Evolutionary conservation across 2,329 filamentous ascomycete species (phyloP).

Genomic region (Fusarium odoratissimum): DNA sequence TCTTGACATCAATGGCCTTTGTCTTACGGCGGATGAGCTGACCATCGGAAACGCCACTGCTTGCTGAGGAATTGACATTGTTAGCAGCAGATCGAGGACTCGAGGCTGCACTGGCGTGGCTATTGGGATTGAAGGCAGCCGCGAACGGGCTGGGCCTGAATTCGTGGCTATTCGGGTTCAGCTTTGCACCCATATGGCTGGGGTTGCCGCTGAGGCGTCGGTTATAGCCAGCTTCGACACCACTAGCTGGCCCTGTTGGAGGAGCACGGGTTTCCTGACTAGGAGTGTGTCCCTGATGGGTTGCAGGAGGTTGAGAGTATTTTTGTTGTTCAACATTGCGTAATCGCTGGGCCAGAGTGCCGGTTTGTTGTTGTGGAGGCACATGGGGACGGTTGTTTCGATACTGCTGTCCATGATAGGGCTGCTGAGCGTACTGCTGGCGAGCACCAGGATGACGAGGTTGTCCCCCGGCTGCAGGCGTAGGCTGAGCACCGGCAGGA

Average conservation of each 20-base stretch:
- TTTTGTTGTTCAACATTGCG: conserved; percentile 65
- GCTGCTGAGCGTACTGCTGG: conserved; percentile 60
- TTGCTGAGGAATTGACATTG: conserved; percentile 52
- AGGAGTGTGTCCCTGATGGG: conserved; percentile 61
- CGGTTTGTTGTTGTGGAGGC: conserved; percentile 55
- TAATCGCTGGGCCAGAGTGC: conserved; percentile 62
- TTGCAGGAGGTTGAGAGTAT: conserved; percentile 56
- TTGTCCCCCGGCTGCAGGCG: conserved; percentile 43
- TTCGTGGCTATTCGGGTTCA: conserved; percentile 77
- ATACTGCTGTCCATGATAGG: conserved; percentile 60
- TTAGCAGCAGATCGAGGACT: conserved; percentile 76
- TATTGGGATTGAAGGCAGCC: conserved; percentile 80
- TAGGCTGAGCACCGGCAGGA: conserved; percentile 50
- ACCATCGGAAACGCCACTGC: conserved; percentile 43
- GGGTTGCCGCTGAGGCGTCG: conserved; percentile 64
- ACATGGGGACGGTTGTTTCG: conserved; percentile 61
- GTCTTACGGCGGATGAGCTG: conserved; percentile 77
- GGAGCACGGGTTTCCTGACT: conserved; percentile 76
- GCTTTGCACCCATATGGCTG: conserved; percentile 64
- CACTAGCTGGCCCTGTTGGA: conserved; percentile 77
- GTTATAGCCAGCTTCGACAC: conserved; percentile 63
- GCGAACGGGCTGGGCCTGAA: conserved; percentile 90
- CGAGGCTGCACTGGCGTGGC: conserved; percentile 72
- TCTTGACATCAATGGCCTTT: conserved; percentile 76
- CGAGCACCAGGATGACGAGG: conserved; percentile 62